phyloP scores from a whole-genome alignment of 495 filamentous ascomycete genomes.

The Hypoxylon fuscum region DNA sequence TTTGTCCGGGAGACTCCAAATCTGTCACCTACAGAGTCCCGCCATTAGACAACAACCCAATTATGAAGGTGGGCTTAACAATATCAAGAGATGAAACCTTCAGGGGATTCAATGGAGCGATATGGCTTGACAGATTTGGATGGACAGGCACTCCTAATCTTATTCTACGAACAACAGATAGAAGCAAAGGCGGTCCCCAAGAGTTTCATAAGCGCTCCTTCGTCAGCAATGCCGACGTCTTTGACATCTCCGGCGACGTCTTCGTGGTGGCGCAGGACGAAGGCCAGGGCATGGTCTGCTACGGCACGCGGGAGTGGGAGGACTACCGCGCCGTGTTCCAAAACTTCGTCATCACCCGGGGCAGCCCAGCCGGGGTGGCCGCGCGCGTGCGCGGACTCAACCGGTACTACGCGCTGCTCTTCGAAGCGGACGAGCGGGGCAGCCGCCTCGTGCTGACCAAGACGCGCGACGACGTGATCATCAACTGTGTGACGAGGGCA shows the following conservation, averaged over 20 bases:
- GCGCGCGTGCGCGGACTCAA: conserved; percentile 41
- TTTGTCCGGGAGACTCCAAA: neutral
- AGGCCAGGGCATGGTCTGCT: conserved; percentile 40
- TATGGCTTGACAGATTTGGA: conserved; percentile 38
- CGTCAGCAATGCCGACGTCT: conserved; percentile 36
- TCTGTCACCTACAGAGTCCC: too few species aligned
- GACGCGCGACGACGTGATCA: conserved; percentile 26
- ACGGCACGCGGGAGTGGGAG: conserved; percentile 45
- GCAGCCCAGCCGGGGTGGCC: conserved; percentile 34
- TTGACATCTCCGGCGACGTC: conserved; percentile 6
- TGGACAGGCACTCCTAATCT: conserved; percentile 38
- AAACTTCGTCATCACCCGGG: conserved; percentile 31
- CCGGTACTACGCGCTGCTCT: conserved; percentile 39
- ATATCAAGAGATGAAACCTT: neutral
- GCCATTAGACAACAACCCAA: too few species aligned
- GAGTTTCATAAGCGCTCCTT: conserved; percentile 40
- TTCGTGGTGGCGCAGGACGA: conserved; percentile 40
- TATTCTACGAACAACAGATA: conserved; percentile 1
- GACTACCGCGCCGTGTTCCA: conserved; percentile 34
- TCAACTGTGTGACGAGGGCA: conserved; percentile 10
- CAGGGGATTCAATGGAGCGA: conserved; percentile 14
- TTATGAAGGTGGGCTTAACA: too few species aligned
- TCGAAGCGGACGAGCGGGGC: neutral
- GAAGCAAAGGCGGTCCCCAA: neutral
- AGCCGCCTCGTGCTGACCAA: conserved; percentile 28